Evolutionary conservation across 108 stramenopile species (phyloP).

Genomic region (Nitzschia sp.): DNA sequence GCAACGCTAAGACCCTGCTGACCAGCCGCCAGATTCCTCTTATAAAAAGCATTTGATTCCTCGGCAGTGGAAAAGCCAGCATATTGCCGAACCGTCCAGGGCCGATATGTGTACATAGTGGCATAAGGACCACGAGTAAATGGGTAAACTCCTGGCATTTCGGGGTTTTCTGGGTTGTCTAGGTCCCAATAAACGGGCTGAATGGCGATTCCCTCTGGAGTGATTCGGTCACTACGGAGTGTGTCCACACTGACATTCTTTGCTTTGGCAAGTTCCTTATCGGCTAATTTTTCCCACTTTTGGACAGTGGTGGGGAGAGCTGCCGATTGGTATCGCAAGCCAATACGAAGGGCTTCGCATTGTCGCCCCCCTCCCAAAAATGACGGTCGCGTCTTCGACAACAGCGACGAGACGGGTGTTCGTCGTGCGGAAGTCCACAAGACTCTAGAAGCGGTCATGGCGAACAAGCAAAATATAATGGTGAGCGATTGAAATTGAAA

Average conservation of each 20-base stretch:
- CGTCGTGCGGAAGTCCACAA: background rate
- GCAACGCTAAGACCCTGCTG: constrained; percentile 96
- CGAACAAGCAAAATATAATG: no score
- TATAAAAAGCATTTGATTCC: constrained; percentile 94
- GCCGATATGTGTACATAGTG: constrained; percentile 95
- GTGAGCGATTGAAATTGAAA: no score
- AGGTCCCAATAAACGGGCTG: constrained; percentile 95
- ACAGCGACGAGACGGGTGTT: background rate
- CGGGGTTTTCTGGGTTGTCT: constrained; percentile 51
- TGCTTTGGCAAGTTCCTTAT: constrained; percentile 66
- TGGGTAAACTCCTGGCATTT: constrained; percentile 92
- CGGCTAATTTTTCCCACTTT: constrained; percentile 69
- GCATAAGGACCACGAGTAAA: constrained; percentile 98
- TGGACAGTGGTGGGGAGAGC: constrained; percentile 35
- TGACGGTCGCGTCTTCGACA: background rate
- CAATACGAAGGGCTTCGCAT: background rate
- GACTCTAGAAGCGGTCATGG: background rate
- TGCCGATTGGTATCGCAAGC: constrained; percentile 19
- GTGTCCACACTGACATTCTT: constrained; percentile 56
- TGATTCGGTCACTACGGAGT: constrained; percentile 63
- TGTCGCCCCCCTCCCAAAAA: no score
- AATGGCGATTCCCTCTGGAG: constrained; percentile 87
- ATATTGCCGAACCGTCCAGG: constrained; percentile 91
- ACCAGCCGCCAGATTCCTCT: constrained; percentile 89
- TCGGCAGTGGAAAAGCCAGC: constrained; percentile 98